Evolutionary conservation across 306 rosid genomes (phyloP).

Genomic region (Acacia crassicarpa): DNA sequence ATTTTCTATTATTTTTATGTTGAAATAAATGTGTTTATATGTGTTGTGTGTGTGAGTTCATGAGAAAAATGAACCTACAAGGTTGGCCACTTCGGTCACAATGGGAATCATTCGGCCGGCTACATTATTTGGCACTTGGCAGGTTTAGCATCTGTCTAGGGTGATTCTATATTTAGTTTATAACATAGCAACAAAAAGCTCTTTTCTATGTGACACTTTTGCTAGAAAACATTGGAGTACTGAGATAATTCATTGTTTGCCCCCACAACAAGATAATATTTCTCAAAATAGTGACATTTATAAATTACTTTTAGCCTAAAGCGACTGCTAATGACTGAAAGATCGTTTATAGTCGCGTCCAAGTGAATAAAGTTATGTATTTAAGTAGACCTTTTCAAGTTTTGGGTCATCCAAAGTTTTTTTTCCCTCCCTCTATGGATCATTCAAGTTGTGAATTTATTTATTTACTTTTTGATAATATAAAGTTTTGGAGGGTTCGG

Average conservation of each 20-base stretch:
- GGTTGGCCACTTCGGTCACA: background rate
- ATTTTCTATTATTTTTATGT: background rate
- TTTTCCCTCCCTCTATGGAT: background rate
- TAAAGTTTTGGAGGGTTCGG: too few species aligned
- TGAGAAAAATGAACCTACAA: background rate
- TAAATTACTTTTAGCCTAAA: conserved; percentile 6
- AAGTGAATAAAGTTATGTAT: conserved; percentile 9
- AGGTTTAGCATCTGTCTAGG: background rate
- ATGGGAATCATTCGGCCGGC: conserved; percentile 15
- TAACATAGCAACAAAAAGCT: background rate
- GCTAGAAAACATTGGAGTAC: background rate
- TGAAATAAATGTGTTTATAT: background rate
- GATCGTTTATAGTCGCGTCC: conserved; percentile 18
- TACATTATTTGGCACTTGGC: background rate
- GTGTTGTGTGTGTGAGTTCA: background rate
- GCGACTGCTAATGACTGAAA: conserved; percentile 29
- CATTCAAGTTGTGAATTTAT: background rate
- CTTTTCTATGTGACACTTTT: background rate
- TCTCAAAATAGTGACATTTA: background rate
- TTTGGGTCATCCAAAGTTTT: conserved; percentile 32
- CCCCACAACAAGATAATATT: background rate
- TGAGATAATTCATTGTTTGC: conserved; percentile 10
- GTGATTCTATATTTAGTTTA: background rate
- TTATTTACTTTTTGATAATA: too few species aligned
- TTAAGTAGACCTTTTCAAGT: conserved; percentile 9